These are phyloP conservation scores for Dissophora globulifera DNA, from an alignment of 192 early-diverging fungal genomes.

Conservation along the genomic window DNA sequence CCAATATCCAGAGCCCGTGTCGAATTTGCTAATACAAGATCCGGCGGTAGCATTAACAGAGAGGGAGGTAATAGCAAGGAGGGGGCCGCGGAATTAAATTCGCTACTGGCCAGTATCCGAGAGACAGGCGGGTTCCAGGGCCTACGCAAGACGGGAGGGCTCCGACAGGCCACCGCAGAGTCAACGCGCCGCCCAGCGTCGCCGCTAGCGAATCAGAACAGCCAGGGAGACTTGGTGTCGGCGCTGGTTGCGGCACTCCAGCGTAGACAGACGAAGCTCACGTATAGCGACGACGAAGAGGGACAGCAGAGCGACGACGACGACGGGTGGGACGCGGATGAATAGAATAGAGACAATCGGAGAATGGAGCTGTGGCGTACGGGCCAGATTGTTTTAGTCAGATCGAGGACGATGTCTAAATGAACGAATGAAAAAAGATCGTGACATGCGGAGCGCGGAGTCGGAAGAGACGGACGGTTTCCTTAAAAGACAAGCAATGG, in stretches of 20 bases:
- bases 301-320: conserved; percentile 26
- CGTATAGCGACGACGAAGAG: conserved; percentile 49
- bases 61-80: background rate
- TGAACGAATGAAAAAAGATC: background rate
- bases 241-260: conserved; percentile 46
- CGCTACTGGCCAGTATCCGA: conserved; percentile 42
- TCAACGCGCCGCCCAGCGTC: conserved; percentile 24
- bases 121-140: conserved; percentile 44
- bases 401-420: no score
- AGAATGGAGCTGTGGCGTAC: no score
- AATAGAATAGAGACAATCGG: background rate
- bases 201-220: background rate
- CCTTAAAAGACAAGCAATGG: background rate
- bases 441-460: no score
- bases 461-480: background rate
- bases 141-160: conserved; percentile 45
- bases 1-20: no score
- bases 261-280: conserved; percentile 42
- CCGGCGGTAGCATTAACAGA: background rate
- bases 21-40: no score
- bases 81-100: conserved; percentile 6
- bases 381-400: no score
- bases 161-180: no score
- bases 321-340: conserved; percentile 44
- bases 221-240: conserved; percentile 44